These are phyloP conservation scores for Marasmius fiardii DNA, from an alignment of 1,284 basidiomycete genomes.

Conservation along the genomic window DNA sequence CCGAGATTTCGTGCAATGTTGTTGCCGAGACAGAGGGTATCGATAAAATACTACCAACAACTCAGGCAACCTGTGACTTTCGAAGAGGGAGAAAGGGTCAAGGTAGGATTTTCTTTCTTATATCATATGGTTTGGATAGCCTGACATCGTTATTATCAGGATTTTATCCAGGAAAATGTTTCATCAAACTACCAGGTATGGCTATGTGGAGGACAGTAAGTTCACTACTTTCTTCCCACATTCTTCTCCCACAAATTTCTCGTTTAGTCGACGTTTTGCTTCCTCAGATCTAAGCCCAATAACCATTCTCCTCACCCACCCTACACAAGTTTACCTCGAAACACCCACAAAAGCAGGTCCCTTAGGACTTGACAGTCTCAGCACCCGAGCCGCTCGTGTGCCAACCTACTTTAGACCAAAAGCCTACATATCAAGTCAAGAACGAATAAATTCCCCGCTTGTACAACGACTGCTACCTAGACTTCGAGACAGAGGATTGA, in stretches of 20 bases:
- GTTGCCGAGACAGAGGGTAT: constrained; percentile 29
- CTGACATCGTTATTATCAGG: neutral
- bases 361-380: too few relatives aligned
- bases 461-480: constrained; percentile 33
- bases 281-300: too few relatives aligned
- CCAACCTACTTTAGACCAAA: constrained; percentile 14
- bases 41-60: constrained; percentile 36
- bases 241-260: too few relatives aligned
- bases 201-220: too few relatives aligned
- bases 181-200: neutral
- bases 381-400: constrained; percentile 1
- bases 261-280: too few relatives aligned
- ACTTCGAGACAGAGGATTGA: constrained; percentile 39
- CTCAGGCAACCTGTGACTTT: constrained; percentile 31
- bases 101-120: constrained; percentile 27
- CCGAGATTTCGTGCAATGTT: constrained; percentile 36
- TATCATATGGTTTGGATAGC: neutral
- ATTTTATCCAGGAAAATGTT: neutral
- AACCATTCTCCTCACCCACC: too few relatives aligned
- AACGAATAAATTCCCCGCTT: constrained; percentile 20
- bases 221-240: too few relatives aligned
- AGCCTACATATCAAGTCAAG: constrained; percentile 10
- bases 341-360: too few relatives aligned
- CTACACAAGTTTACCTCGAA: too few relatives aligned
- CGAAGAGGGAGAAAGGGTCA: constrained; percentile 38